Conservation (phyloP, 164 flowering plant genomes). For the Annona squamosa region DNA sequence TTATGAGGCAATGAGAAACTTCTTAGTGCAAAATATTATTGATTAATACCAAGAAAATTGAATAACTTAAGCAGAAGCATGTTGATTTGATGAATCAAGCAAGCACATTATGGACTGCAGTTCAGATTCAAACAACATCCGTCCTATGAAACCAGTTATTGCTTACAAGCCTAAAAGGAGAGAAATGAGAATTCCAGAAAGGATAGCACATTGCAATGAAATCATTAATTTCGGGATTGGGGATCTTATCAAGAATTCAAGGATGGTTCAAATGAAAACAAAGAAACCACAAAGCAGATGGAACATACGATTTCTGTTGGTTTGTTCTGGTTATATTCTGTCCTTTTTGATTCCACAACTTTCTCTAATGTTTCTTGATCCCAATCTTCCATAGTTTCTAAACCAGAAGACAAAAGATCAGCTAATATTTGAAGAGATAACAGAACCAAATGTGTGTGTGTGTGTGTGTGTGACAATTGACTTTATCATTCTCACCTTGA, state of each 20-base stretch:
- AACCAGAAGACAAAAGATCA: conserved; percentile 3
- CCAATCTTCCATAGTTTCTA: conserved; percentile 95
- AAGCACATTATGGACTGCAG: too few relatives aligned
- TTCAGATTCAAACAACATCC: too few relatives aligned
- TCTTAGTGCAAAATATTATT: too few relatives aligned
- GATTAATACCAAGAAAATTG: too few relatives aligned
- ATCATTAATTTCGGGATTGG: not conserved
- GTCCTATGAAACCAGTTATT: too few relatives aligned
- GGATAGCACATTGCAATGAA: not conserved
- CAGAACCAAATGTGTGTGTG: not conserved
- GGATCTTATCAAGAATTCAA: not conserved
- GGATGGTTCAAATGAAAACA: not conserved
- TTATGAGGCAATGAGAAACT: too few relatives aligned
- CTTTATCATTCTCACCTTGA: conserved; percentile 33
- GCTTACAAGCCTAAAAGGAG: too few relatives aligned
- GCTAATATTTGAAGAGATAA: not conserved
- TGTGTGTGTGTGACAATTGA: not conserved
- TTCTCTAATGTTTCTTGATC: conserved; percentile 87
- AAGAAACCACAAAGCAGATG: conserved; percentile 1
- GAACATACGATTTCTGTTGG: conserved; percentile 90
- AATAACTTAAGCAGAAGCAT: too few relatives aligned
- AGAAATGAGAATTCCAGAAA: too few relatives aligned
- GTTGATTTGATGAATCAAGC: too few relatives aligned
- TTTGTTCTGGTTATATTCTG: conserved; percentile 82
- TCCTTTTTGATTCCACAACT: conserved; percentile 72